Conservation (phyloP, 208 protist genomes). For the Wallacemonas sp. region DNA sequence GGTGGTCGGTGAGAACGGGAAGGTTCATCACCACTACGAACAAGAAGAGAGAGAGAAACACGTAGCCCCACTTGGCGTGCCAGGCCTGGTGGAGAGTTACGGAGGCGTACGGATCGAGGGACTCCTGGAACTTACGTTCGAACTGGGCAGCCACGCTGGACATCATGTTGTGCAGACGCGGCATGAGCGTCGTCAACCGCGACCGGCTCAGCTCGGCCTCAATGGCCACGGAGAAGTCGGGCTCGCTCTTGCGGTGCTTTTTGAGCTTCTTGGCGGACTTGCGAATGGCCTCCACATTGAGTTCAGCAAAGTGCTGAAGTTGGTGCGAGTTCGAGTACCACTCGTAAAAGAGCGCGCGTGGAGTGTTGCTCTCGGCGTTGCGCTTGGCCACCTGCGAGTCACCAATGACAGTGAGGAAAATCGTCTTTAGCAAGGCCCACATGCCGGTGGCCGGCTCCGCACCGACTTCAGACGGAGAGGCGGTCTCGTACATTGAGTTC, state of each 20-base stretch:
- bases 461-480: conserved; percentile 8
- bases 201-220: conserved; percentile 77
- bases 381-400: conserved; percentile 58
- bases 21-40: conserved; percentile 61
- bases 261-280: conserved; percentile 88
- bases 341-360: conserved; percentile 72
- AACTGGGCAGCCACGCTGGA: conserved; percentile 67
- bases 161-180: conserved; percentile 66
- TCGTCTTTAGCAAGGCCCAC: conserved; percentile 41
- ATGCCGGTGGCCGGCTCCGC: conserved; percentile 13
- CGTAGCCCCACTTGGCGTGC: conserved; percentile 73
- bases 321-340: conserved; percentile 89
- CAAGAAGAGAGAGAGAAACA: conserved; percentile 68
- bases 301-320: conserved; percentile 88
- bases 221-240: conserved; percentile 68
- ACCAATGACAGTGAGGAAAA: conserved; percentile 82
- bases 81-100: conserved; percentile 70
- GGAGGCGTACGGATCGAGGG: conserved; percentile 80
- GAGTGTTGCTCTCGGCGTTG: conserved; percentile 58
- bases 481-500: conserved; percentile 36
- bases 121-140: conserved; percentile 83
- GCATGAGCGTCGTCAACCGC: conserved; percentile 65
- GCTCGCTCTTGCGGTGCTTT: conserved; percentile 75
- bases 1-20: conserved; percentile 62
- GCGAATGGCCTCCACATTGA: conserved; percentile 86